phyloP scores from a whole-genome alignment of 1,284 basidiomycete genomes.

The Apiotrichum laibachii region DNA sequence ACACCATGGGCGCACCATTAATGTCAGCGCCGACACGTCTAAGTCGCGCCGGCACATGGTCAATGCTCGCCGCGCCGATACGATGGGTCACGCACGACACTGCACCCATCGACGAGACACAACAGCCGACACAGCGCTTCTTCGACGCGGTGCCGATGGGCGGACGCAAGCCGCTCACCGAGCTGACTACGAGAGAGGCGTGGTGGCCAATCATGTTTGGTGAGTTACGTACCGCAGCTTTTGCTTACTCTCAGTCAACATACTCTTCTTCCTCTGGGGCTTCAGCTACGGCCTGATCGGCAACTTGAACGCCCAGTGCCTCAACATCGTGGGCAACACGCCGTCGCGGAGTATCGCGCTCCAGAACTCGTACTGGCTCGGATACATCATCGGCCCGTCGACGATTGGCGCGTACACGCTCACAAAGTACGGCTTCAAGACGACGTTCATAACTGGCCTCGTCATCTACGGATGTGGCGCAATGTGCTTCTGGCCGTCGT shows the following conservation, averaged over 20 bases:
- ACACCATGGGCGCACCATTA: conserved; percentile 3
- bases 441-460: conserved; percentile 48
- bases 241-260: conserved; percentile 28
- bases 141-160: conserved; percentile 49
- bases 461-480: conserved; percentile 44
- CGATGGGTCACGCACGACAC: conserved; percentile 18
- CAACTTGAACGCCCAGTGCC: conserved; percentile 42
- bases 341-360: conserved; percentile 32
- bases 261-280: conserved; percentile 50
- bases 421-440: conserved; percentile 43
- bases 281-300: conserved; percentile 49
- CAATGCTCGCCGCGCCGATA: conserved; percentile 11
- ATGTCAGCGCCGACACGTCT: neutral
- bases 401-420: conserved; percentile 41
- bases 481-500: conserved; percentile 50
- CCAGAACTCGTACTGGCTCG: conserved; percentile 46
- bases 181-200: conserved; percentile 40
- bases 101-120: conserved; percentile 11
- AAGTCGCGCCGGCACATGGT: neutral
- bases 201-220: conserved; percentile 47
- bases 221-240: conserved; percentile 9
- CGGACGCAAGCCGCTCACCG: conserved; percentile 40
- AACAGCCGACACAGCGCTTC: conserved; percentile 40
- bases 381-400: conserved; percentile 40
- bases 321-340: conserved; percentile 28